Base-by-base conservation (phyloP, 140 eudicot genomes). In the Artemisia princeps region DNA sequence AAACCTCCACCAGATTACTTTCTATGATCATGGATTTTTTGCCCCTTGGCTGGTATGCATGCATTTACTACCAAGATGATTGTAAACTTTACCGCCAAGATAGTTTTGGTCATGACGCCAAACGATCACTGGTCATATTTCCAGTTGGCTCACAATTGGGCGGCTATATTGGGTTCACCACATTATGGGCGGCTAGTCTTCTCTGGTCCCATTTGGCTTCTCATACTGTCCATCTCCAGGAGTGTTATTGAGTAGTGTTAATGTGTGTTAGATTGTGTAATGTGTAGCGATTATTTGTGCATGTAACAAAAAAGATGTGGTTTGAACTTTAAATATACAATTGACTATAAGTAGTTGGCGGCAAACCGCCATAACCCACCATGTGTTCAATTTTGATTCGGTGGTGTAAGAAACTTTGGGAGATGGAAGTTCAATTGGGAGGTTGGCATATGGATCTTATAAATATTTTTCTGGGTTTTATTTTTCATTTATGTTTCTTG, bases 1-100 rank as follows among this genome's bases (percentile, higher is more conserved):
- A 87, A 70, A 65, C 95, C 95, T 13, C 79, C 91, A 52, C 95
- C 95, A 3, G 95, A 87, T 79, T 87, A 87, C 77, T 87, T 87
- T 77, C 79, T 87, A 19, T 87, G 79, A 81, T 30, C 2, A 6
- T 2, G 67, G 67, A 48, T 65, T 56, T 40, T 67, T 6, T 65
- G 28, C 65, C 55, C 33, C 8, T 45, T 58, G 66, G 66, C 2
- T 55, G 16, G 28, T 45, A 13, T 45, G 13, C 71, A 55, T 40
- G 55, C 73, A 67, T 68, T 62, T 72, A 62, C 55, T 54, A 52
- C 22, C 52, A 62, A 49, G 55, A 22, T n/a, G 49, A 45, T 9
- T 24, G 71, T 48, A 73, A 55, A 55, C 65, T 65, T 55, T 15
- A 40, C 66, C 26, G 26, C 15, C 33, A 65, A 55, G 50, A 64